Evolutionary conservation across 148 eudicot species (phyloP).

Genomic region (Heliamphora exappendiculata): DNA sequence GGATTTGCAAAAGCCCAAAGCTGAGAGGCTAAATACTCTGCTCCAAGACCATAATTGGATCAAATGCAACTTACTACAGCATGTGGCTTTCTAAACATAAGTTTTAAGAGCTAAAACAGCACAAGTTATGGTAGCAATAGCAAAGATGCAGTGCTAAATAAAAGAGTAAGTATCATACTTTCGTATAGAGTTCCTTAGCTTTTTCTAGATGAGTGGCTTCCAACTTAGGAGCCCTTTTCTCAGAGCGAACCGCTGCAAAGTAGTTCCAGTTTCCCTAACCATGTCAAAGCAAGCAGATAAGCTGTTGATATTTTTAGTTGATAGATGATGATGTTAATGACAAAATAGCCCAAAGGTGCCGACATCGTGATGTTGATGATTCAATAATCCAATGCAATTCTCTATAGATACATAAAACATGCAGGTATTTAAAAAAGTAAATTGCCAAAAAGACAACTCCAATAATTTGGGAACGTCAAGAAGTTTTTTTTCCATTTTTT

Average conservation of each 20-base stretch:
- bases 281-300: slow-evolving; percentile 17
- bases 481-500: too few species aligned
- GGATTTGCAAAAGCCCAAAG: neutral
- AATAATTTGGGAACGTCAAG: neutral
- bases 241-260: slow-evolving; percentile 90
- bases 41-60: neutral
- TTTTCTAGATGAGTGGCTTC: slow-evolving; percentile 93
- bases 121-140: neutral
- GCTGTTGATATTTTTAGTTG: slow-evolving; percentile 2
- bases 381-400: neutral
- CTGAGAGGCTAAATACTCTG: neutral
- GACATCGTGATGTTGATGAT: neutral
- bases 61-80: neutral
- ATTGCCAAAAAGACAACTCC: neutral
- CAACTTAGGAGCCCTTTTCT: slow-evolving; percentile 81
- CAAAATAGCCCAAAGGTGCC: slow-evolving; percentile 2
- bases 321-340: neutral
- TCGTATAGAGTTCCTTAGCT: slow-evolving; percentile 84
- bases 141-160: slow-evolving; percentile 1
- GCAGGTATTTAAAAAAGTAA: slow-evolving; percentile 5
- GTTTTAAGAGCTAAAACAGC: neutral
- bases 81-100: neutral
- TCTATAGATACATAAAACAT: neutral
- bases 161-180: slow-evolving; percentile 35
- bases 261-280: slow-evolving; percentile 95